phyloP scores from a whole-genome alignment of 2,329 filamentous ascomycete genomes.

The Diaporthe sp. region DNA sequence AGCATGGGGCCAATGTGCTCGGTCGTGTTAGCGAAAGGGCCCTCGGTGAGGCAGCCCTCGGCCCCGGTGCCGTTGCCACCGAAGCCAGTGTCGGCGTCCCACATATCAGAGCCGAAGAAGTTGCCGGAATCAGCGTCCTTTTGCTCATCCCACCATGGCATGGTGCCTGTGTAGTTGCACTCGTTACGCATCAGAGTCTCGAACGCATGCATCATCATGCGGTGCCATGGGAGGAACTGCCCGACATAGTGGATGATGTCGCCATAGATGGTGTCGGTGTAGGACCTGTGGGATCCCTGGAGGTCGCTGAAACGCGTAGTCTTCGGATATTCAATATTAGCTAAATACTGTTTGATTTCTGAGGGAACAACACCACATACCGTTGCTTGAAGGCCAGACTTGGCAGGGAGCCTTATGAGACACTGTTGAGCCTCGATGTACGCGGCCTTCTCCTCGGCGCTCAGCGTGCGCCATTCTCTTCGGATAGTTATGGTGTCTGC shows the following conservation, averaged over 20 bases:
- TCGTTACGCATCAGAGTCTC: slow-evolving; percentile 51
- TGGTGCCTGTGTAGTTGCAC: slow-evolving; percentile 52
- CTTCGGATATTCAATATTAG: background rate
- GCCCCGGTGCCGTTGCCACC: slow-evolving; percentile 32
- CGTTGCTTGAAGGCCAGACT: background rate
- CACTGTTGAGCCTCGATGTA: slow-evolving; percentile 17
- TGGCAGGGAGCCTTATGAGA: slow-evolving; percentile 20
- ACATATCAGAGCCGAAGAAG: slow-evolving; percentile 34
- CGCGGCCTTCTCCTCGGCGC: slow-evolving; percentile 20
- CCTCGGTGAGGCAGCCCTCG: slow-evolving; percentile 44
- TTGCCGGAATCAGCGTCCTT: slow-evolving; percentile 25
- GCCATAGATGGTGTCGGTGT: slow-evolving; percentile 22
- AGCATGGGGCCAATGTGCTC: slow-evolving; percentile 44
- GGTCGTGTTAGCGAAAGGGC: slow-evolving; percentile 45
- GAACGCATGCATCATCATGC: slow-evolving; percentile 50
- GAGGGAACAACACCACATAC: background rate
- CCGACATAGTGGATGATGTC: slow-evolving; percentile 34
- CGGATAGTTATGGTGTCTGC: slow-evolving; percentile 27
- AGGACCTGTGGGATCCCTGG: slow-evolving; percentile 19
- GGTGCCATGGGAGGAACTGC: slow-evolving; percentile 51
- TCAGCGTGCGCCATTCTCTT: slow-evolving; percentile 26
- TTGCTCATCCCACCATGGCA: slow-evolving; percentile 38
- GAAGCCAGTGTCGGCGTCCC: slow-evolving; percentile 23
- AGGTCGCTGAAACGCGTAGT: slow-evolving; percentile 33
- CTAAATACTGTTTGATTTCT: background rate